phyloP scores from a whole-genome alignment of 176 grass and related monocot species.

The Avena eriantha region DNA sequence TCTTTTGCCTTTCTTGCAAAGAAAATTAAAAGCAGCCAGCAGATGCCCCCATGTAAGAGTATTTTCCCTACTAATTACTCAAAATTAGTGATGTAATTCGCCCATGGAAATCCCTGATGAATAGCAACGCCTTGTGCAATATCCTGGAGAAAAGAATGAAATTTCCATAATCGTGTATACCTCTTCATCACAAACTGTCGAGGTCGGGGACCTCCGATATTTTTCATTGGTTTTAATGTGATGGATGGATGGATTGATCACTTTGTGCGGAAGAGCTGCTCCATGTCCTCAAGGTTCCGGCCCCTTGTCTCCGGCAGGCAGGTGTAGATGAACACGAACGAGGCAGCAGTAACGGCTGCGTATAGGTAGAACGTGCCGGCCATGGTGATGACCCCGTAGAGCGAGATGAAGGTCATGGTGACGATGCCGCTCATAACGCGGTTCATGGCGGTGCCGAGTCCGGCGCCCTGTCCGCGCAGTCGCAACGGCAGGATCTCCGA shows the following conservation, averaged over 20 bases:
- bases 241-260: background rate
- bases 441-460: conserved; percentile 72
- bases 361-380: conserved; percentile 75
- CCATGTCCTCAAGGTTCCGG: conserved; percentile 73
- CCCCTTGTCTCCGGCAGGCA: conserved; percentile 71
- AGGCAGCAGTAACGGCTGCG: conserved; percentile 48
- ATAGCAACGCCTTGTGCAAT: background rate
- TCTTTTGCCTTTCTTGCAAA: no score
- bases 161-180: background rate
- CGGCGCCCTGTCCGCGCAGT: conserved; percentile 68
- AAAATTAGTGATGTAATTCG: background rate
- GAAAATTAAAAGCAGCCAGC: no score
- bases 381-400: conserved; percentile 69
- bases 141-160: background rate
- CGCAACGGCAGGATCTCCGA: conserved; percentile 74
- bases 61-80: background rate
- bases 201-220: background rate
- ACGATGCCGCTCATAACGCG: conserved; percentile 54
- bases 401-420: conserved; percentile 83
- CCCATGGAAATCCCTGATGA: background rate
- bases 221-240: background rate
- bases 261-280: conserved; percentile 62
- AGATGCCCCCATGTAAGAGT: background rate
- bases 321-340: conserved; percentile 66
- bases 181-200: background rate